phyloP scores from a whole-genome alignment of 441 rosid genomes.

The Monsonia emarginata region DNA sequence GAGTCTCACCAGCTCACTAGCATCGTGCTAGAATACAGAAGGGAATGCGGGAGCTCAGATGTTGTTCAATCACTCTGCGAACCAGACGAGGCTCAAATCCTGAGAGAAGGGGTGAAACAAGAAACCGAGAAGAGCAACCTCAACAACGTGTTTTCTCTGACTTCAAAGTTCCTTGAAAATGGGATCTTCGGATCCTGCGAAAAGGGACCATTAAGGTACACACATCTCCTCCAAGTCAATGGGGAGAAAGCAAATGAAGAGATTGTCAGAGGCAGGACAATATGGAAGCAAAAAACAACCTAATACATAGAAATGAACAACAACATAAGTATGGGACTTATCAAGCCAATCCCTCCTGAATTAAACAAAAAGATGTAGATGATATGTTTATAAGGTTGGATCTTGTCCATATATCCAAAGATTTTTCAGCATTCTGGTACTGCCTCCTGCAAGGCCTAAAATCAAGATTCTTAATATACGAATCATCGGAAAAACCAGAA shows the following conservation, averaged over 20 bases:
- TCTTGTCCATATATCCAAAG: background rate
- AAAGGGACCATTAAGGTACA: slow-evolving; percentile 28
- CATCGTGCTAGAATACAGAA: slow-evolving; percentile 42
- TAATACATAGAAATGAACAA: background rate
- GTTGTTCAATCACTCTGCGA: slow-evolving; percentile 48
- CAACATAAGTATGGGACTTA: background rate
- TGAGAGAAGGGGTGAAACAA: slow-evolving; percentile 20
- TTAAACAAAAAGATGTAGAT: no score
- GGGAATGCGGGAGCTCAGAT: slow-evolving; percentile 49
- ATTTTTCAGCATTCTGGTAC: slow-evolving; percentile 9
- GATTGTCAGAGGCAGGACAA: slow-evolving; percentile 54
- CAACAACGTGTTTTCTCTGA: slow-evolving; percentile 32
- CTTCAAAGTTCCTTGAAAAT: slow-evolving; percentile 34
- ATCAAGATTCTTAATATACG: background rate
- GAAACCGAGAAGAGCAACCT: slow-evolving; percentile 18
- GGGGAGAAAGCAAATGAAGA: slow-evolving; percentile 30
- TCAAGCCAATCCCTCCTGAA: slow-evolving; percentile 5
- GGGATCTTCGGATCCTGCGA: slow-evolving; percentile 32
- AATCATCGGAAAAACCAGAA: background rate
- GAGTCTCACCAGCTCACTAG: slow-evolving; percentile 42
- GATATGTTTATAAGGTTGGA: no score
- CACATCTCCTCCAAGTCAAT: slow-evolving; percentile 45
- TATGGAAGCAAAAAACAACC: slow-evolving; percentile 36
- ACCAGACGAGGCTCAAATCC: slow-evolving; percentile 38
- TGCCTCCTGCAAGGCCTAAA: background rate